Percentiles rank a stretch among this genome's conserved stretches.
phyloP scores from a whole-genome alignment of 768 basidiomycete genomes.

The Mrakia gelida region DNA sequence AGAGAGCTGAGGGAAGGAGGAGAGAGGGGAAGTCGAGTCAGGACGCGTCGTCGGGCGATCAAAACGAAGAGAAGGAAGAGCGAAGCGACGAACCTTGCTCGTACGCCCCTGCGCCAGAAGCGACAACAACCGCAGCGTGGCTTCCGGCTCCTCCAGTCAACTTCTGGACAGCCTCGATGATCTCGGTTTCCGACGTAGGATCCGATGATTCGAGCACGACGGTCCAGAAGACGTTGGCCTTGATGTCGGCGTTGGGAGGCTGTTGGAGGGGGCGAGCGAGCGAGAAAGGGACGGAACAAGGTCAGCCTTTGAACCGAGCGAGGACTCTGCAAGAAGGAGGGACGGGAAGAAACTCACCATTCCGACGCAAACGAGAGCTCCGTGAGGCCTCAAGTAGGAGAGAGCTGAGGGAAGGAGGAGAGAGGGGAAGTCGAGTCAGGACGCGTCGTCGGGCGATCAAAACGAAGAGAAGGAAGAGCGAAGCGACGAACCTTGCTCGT shows the following conservation, averaged over 20 bases:
- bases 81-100: constrained; percentile 38
- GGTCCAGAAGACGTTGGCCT: constrained; percentile 39
- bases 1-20: constrained; percentile 42
- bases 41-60: not conserved
- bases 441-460: not conserved
- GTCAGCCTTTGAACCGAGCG: no score
- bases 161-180: constrained; percentile 61
- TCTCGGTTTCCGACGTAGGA: constrained; percentile 50
- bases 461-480: not conserved
- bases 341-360: not conserved
- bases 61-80: not conserved
- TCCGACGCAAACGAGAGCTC: constrained; percentile 46
- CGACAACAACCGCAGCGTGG: constrained; percentile 54
- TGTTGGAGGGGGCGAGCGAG: no score
- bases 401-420: constrained; percentile 38
- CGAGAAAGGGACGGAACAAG: no score
- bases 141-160: constrained; percentile 65
- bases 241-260: constrained; percentile 33
- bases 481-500: constrained; percentile 41
- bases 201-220: constrained; percentile 45
- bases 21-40: not conserved
- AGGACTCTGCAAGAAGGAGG: no score
- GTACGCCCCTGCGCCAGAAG: constrained; percentile 47
- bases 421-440: not conserved
- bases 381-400: constrained; percentile 69